phyloP scores from a whole-genome alignment of 2,329 filamentous ascomycete genomes.

The Rhexocercosporidium sp. region DNA sequence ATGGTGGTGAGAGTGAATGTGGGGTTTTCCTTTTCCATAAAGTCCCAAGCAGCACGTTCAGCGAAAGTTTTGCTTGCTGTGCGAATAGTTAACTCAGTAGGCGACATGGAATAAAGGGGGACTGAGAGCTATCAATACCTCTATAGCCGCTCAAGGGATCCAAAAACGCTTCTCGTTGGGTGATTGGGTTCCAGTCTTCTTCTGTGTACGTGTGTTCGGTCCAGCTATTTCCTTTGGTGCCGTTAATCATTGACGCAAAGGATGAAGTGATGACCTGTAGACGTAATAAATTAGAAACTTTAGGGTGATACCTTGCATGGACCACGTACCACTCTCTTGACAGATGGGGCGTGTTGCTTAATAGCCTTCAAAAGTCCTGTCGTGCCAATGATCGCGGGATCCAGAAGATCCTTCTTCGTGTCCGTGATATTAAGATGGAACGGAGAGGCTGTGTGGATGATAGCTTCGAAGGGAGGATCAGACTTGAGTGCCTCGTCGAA shows the following conservation, averaged over 20 bases:
- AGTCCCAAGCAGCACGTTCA: too few relatives aligned
- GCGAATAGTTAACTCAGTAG: too few relatives aligned
- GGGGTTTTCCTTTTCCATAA: slow-evolving; percentile 58
- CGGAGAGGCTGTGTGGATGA: slow-evolving; percentile 71
- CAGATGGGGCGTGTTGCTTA: slow-evolving; percentile 47
- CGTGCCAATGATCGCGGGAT: slow-evolving; percentile 58
- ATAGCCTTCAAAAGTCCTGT: slow-evolving; percentile 54
- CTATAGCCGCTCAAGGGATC: too few relatives aligned
- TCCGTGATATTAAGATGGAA: slow-evolving; percentile 63
- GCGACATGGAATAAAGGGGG: too few relatives aligned
- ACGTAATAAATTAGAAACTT: too few relatives aligned
- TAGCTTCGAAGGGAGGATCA: slow-evolving; percentile 65
- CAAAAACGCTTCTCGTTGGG: too few relatives aligned
- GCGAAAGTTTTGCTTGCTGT: slow-evolving; percentile 66
- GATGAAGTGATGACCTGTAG: slow-evolving; percentile 69
- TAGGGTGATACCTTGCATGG: too few relatives aligned
- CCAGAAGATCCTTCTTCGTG: slow-evolving; percentile 50
- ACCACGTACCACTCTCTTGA: slow-evolving; percentile 48
- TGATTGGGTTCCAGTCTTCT: slow-evolving; percentile 61
- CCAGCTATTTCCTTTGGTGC: too few relatives aligned
- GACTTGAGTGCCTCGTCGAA: slow-evolving; percentile 63
- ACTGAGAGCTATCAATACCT: too few relatives aligned
- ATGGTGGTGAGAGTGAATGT: slow-evolving; percentile 66
- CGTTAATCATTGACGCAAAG: too few relatives aligned
- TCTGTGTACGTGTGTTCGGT: slow-evolving; percentile 58